Base-by-base conservation (phyloP, 2,329 filamentous ascomycete genomes). In the Calonectria pseudoturangicola region DNA sequence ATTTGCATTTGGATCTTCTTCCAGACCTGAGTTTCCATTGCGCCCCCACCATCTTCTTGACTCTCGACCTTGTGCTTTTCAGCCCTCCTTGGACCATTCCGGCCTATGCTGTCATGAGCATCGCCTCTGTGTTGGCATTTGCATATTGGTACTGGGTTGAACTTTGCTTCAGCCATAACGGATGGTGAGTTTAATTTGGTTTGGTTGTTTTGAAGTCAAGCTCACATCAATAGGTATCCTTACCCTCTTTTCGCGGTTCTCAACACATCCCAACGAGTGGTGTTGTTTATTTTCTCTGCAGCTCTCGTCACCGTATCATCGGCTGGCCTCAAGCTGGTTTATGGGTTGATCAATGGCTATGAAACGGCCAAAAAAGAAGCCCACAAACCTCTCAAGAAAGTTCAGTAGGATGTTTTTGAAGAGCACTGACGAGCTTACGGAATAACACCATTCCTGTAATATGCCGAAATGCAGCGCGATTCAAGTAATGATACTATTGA, bases 221-320 rank as follows among this genome's bases (percentile, higher is more conserved):
- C 54, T 81, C 25, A 79, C 58, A 33, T 1, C 2, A 2, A 39
- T 66, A 93, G 92, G 87, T 97, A 98, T 78, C 95, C 95, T 0
- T 98, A 98, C 83, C 95, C 96, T 1, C 89, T 98, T 30, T 96
- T 98, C 75, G 92, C 88, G 10, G 82, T 94, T 54, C 85, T 97
- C 50, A 88, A 87, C 63, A 93, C 91, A 0, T 81, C 86, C 62
- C 92, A 95, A 80, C 90, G 96, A 25, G 85, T 92, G 10, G 84
- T 90, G 0, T 86, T 98, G 12, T 98, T 97, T 77, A 88, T 87
- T 0, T 85, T 90, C 21, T 93, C 94, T 50, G 95, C 94, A 0
- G 80, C 89, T 1, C 83, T 94, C 18, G 96, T 97, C 91, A 92
- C 93, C 2, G 82, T 87, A 3, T 95, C 92, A 75, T 96, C 94